Percentiles rank a stretch among this genome's conserved stretches.
Evolutionary conservation across 2,329 filamentous ascomycete genomes (phyloP).

Genomic region (Aspergillus fructus): DNA sequence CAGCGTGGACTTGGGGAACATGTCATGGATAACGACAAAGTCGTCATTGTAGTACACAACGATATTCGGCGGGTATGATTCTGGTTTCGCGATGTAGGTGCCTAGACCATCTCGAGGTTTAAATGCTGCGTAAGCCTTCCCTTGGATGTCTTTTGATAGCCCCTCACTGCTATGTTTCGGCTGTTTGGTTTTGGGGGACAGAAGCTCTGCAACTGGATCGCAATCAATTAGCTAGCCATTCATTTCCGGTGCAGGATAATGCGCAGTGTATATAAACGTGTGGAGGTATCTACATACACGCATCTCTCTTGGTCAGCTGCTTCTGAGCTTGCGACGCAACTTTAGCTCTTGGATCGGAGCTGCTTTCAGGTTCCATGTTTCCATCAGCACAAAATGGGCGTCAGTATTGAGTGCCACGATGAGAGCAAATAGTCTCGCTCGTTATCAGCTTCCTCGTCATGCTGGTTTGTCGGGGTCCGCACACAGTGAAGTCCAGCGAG

Average conservation of each 20-base stretch:
- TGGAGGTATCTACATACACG: constrained; percentile 27
- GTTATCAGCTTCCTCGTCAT: background rate
- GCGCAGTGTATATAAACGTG: background rate
- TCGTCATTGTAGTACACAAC: constrained; percentile 67
- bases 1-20: constrained; percentile 79
- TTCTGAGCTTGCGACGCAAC: background rate
- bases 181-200: constrained; percentile 51
- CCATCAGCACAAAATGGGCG: background rate
- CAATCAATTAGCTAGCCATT: background rate
- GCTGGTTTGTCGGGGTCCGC: background rate
- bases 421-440: background rate
- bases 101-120: constrained; percentile 62
- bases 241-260: background rate
- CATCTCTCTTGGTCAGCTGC: constrained; percentile 35
- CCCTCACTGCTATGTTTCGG: constrained; percentile 21
- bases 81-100: constrained; percentile 65
- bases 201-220: constrained; percentile 54
- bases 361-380: constrained; percentile 8
- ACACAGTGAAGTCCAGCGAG: background rate
- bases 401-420: background rate
- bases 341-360: constrained; percentile 1
- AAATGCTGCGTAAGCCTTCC: constrained; percentile 18
- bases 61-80: constrained; percentile 56
- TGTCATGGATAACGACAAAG: constrained; percentile 77
- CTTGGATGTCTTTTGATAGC: constrained; percentile 19